phyloP scores from a whole-genome alignment of 2,329 filamentous ascomycete genomes.

The Thermochaetoides dissita region DNA sequence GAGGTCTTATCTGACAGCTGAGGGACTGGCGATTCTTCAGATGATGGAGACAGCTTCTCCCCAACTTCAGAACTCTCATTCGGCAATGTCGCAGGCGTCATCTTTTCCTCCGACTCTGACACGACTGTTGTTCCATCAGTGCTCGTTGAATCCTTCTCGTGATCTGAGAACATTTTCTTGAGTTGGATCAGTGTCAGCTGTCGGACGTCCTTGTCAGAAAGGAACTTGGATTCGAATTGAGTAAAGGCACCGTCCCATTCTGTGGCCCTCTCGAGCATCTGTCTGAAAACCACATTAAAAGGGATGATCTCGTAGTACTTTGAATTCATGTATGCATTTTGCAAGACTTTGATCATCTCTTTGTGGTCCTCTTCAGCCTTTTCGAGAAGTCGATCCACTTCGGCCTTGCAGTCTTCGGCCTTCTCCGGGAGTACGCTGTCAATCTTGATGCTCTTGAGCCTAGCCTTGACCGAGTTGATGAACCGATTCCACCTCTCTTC shows the following conservation, averaged over 20 bases:
- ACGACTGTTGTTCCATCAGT: conserved; percentile 41
- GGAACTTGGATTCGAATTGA: conserved; percentile 84
- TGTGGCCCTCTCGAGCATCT: conserved; percentile 82
- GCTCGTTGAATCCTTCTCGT: conserved; percentile 61
- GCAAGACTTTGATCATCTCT: conserved; percentile 59
- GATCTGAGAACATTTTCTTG: conserved; percentile 87
- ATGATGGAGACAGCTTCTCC: conserved; percentile 11
- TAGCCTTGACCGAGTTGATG: conserved; percentile 70
- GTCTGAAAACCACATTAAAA: conserved; percentile 73
- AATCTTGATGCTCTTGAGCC: conserved; percentile 77
- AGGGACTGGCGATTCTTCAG: not conserved
- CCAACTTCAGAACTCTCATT: conserved; percentile 12
- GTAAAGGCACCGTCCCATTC: conserved; percentile 87
- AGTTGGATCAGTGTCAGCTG: conserved; percentile 83
- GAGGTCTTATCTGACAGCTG: too few relatives aligned
- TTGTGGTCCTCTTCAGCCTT: conserved; percentile 74
- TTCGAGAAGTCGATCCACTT: conserved; percentile 65
- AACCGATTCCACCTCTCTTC: conserved; percentile 76
- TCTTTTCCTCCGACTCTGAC: conserved; percentile 33
- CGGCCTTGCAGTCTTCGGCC: conserved; percentile 62
- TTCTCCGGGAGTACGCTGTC: conserved; percentile 85
- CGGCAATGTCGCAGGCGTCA: conserved; percentile 26
- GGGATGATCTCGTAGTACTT: conserved; percentile 96
- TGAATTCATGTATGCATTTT: conserved; percentile 82
- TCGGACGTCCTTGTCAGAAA: conserved; percentile 92